A percentile compares a stretch with the other conserved stretches of the same genome.
These are phyloP conservation scores for Niebla homalea DNA, from an alignment of 495 filamentous ascomycete genomes.

Conservation along the genomic window DNA sequence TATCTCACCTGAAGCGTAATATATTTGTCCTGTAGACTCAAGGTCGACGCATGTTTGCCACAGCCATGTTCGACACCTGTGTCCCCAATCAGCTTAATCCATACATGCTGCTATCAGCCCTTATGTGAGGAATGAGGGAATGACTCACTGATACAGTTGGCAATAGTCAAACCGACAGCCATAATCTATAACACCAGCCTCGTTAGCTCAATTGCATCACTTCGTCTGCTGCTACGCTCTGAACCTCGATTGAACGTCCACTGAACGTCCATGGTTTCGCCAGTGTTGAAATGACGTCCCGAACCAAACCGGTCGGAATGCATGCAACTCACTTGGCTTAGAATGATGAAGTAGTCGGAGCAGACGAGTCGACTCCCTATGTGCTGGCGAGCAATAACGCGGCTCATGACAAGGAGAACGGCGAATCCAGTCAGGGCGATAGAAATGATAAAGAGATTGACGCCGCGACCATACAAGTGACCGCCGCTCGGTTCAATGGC, in stretches of 20 bases:
- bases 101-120: not conserved
- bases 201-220: not conserved
- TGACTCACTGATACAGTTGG: slow-evolving; percentile 8
- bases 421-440: slow-evolving; percentile 7
- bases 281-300: no score
- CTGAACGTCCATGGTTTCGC: no score
- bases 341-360: slow-evolving; percentile 11
- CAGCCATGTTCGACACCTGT: slow-evolving; percentile 9
- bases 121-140: not conserved
- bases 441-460: slow-evolving; percentile 8
- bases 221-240: not conserved
- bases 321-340: slow-evolving; percentile 7
- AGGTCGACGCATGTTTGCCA: slow-evolving; percentile 6
- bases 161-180: slow-evolving; percentile 7
- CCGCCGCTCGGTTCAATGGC: not conserved
- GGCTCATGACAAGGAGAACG: slow-evolving; percentile 2
- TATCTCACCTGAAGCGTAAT: slow-evolving; percentile 7
- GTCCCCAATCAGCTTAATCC: not conserved
- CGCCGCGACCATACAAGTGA: slow-evolving; percentile 12
- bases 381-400: slow-evolving; percentile 5
- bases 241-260: no score
- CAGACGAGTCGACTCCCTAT: slow-evolving; percentile 6
- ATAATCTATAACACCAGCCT: not conserved
- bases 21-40: slow-evolving; percentile 4
- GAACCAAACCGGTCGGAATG: not conserved